Evolutionary conservation across 2,329 filamentous ascomycete genomes (phyloP), one percentile per base, ranked within the genome.

Genomic region (Colletotrichum gigasporum): DNA sequence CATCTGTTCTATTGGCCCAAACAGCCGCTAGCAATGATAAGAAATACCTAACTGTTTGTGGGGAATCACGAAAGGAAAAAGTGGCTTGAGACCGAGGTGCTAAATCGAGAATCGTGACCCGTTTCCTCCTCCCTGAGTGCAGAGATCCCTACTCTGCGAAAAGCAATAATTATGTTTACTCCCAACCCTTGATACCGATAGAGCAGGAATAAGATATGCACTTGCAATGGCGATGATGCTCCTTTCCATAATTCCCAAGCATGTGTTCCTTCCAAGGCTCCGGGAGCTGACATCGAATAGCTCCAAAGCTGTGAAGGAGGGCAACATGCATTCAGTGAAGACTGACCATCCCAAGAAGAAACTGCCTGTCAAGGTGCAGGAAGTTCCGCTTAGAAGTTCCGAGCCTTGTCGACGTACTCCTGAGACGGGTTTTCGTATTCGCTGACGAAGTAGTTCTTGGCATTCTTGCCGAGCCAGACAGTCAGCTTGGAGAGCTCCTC

Each of bases 401-500:
- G 81, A 11, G 89, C 88, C 75, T 88, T 90, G 68, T 93, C 91
- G 58, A 90, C 82, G 72, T 94, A 94, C 58, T 91, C 89, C 68
- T 88, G 83, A 11, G 85, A 85, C 0, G 91, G 90, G 26, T 87
- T 89, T 78, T 93, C 91, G 73, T 96, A 96, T 71, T 91, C 86
- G 62, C 81, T 87, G 63, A 89, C 84, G 73, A 99, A 97, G 78
- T 96, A 97, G 22, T 86, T 86, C 61, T 87, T 84, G 12, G 90
- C 88, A 71, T 95, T 89, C 70, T 90, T 91, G 63, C 90, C 87
- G 58, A 99, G 83, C 93, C 94, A 99, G 56, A 88, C 85, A 10
- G 91, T 93, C 78, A 99, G 90, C 78, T 94, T 95, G 69, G 88
- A 86, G 14, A 99, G 85, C 76, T 99, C 96, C 72, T 97, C 93